phyloP scores from a whole-genome alignment of 345 rosid species.

The Streptanthus diversifolius region DNA sequence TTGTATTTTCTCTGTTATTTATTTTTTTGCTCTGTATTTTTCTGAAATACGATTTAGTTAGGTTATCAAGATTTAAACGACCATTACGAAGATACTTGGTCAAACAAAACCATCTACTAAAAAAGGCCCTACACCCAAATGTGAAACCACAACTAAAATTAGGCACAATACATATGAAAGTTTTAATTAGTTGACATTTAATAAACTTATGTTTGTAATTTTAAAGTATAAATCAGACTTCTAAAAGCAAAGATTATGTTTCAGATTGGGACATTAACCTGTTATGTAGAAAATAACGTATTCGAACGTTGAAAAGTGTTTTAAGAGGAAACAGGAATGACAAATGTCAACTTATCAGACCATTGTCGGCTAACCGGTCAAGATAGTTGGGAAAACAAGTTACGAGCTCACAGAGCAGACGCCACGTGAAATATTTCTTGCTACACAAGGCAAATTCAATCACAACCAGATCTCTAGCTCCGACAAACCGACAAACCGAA shows the following conservation, averaged over 20 bases:
- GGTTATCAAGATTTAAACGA: not conserved
- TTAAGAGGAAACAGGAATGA: conserved; percentile 14
- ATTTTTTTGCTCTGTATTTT: not conserved
- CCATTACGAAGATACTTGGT: not conserved
- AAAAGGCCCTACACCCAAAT: conserved; percentile 43
- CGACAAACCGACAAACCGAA: conserved; percentile 37
- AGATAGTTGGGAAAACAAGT: conserved; percentile 53
- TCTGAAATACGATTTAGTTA: not conserved
- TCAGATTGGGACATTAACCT: conserved; percentile 10
- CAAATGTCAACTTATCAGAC: conserved; percentile 49
- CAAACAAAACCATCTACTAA: not conserved
- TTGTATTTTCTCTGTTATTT: not conserved
- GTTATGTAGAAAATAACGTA: conserved; percentile 12
- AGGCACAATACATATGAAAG: not conserved
- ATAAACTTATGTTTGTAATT: not conserved
- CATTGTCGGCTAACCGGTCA: conserved; percentile 45
- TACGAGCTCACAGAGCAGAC: conserved; percentile 20
- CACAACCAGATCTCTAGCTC: not conserved
- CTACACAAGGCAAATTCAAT: not conserved
- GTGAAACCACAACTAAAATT: conserved; percentile 51
- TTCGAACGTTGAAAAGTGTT: conserved; percentile 10
- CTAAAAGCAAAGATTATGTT: not conserved
- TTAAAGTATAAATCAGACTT: not conserved
- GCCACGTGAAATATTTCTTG: conserved; percentile 1
- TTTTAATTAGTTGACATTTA: not conserved